These are phyloP conservation scores for Scheffersomyces titani DNA, from an alignment of 1,139 yeast species.

Conservation along the genomic window DNA sequence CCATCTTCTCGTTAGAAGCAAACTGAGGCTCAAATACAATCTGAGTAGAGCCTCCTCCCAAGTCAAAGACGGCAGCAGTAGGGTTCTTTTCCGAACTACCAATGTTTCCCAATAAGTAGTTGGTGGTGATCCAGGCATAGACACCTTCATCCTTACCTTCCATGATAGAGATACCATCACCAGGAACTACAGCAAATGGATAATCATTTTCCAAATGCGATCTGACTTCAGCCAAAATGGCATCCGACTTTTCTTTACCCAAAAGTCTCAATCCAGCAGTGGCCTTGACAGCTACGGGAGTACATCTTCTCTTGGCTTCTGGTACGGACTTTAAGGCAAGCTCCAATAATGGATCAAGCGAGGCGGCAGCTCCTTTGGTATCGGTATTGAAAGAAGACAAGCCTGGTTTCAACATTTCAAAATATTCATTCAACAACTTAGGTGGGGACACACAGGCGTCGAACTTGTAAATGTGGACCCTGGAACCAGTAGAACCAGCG, in stretches of 20 bases:
- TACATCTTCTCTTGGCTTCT: constrained; percentile 65
- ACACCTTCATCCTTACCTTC: constrained; percentile 98
- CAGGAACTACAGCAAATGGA: constrained; percentile 85
- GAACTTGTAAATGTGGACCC: constrained; percentile 91
- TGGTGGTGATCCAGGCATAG: constrained; percentile 98
- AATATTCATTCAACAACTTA: constrained; percentile 70
- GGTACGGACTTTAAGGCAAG: constrained; percentile 80
- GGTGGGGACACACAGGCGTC: constrained; percentile 87
- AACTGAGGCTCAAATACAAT: constrained; percentile 93
- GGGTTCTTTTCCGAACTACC: constrained; percentile 71
- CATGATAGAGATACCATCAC: constrained; percentile 88
- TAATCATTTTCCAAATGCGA: constrained; percentile 71
- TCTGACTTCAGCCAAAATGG: constrained; percentile 75
- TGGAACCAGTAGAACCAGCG: constrained; percentile 96
- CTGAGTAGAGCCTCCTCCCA: constrained; percentile 99
- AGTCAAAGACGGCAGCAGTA: constrained; percentile 95
- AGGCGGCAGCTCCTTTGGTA: constrained; percentile 79
- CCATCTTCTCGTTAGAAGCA: constrained; percentile 57
- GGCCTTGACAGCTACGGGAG: constrained; percentile 96
- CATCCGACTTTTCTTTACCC: constrained; percentile 71
- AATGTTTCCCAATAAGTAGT: constrained; percentile 87
- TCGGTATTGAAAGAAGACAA: constrained; percentile 83
- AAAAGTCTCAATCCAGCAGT: constrained; percentile 93
- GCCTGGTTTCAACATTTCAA: constrained; percentile 91
- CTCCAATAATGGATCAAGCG: constrained; percentile 78